These are phyloP conservation scores for Solioccasus polychromus DNA, from an alignment of 768 basidiomycete genomes.

Conservation along the genomic window DNA sequence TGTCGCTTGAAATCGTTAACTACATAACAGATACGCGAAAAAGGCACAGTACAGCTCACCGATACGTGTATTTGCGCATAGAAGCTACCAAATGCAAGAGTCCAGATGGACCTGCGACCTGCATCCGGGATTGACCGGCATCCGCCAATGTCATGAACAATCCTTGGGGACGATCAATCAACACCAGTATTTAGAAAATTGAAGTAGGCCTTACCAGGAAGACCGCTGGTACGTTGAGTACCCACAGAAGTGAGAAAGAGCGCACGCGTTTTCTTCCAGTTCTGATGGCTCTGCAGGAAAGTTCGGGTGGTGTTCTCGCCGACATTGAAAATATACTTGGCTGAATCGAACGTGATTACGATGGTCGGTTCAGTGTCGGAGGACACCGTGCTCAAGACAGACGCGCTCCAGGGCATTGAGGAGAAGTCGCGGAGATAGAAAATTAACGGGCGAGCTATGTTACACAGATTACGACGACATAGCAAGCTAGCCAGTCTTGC, in stretches of 20 bases:
- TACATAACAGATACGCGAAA: background rate
- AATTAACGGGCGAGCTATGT: conserved; percentile 14
- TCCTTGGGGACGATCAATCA: conserved; percentile 39
- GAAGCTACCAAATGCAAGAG: conserved; percentile 68
- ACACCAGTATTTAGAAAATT: background rate
- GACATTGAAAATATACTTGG: conserved; percentile 85
- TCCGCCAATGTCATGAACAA: conserved; percentile 81
- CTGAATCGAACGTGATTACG: conserved; percentile 69
- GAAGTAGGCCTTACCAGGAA: conserved; percentile 56
- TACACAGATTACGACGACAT: conserved; percentile 26
- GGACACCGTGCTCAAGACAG: conserved; percentile 54
- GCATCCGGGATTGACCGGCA: conserved; percentile 51
- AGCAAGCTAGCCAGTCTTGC: conserved; percentile 26
- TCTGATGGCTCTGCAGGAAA: conserved; percentile 63
- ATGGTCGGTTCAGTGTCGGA: conserved; percentile 83
- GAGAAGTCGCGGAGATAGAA: conserved; percentile 11
- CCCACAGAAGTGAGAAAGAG: conserved; percentile 71
- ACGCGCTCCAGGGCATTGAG: conserved; percentile 61
- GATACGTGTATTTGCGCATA: conserved; percentile 62
- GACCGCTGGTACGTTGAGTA: conserved; percentile 62
- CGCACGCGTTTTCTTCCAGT: conserved; percentile 63
- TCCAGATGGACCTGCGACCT: conserved; percentile 71
- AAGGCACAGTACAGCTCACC: conserved; percentile 40
- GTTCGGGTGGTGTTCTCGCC: conserved; percentile 79
- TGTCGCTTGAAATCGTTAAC: conserved; percentile 38